Percentiles rank a stretch among this genome's conserved stretches.
Conservation (phyloP, 352 stramenopile genomes). For the Globisporangium nagaii region DNA sequence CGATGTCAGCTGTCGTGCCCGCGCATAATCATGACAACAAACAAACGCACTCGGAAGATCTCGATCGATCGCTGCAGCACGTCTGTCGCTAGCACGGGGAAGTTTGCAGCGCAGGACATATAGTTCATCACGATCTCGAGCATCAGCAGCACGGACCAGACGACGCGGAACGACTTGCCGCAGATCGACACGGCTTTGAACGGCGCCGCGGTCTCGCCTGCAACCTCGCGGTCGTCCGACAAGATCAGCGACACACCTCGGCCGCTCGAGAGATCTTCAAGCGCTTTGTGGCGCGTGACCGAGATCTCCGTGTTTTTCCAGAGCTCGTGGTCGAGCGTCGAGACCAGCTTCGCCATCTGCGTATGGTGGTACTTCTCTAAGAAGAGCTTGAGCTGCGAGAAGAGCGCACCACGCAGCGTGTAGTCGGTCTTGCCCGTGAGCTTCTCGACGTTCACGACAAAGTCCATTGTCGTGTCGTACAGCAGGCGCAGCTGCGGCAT, state of each 20-base stretch:
- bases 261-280: conserved; percentile 91
- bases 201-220: conserved; percentile 51
- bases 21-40: background rate
- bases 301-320: conserved; percentile 94
- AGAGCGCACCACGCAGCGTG: conserved; percentile 88
- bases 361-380: conserved; percentile 92
- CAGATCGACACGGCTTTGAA: conserved; percentile 88
- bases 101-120: conserved; percentile 91
- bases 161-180: conserved; percentile 91
- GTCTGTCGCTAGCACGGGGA: conserved; percentile 92
- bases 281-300: conserved; percentile 79
- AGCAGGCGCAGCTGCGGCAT: conserved; percentile 92
- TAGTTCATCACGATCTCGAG: conserved; percentile 96
- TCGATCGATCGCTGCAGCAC: conserved; percentile 92
- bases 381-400: conserved; percentile 94
- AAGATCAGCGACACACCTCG: conserved; percentile 74
- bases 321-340: conserved; percentile 92
- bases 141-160: conserved; percentile 94
- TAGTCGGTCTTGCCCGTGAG: conserved; percentile 90
- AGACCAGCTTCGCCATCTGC: conserved; percentile 91
- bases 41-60: conserved; percentile 70
- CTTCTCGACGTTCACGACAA: conserved; percentile 91
- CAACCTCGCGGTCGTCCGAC: conserved; percentile 62
- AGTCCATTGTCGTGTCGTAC: conserved; percentile 93
- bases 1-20: background rate